phyloP scores from a whole-genome alignment of 2,329 filamentous ascomycete genomes.

The Exophiala phaeomuriformis region DNA sequence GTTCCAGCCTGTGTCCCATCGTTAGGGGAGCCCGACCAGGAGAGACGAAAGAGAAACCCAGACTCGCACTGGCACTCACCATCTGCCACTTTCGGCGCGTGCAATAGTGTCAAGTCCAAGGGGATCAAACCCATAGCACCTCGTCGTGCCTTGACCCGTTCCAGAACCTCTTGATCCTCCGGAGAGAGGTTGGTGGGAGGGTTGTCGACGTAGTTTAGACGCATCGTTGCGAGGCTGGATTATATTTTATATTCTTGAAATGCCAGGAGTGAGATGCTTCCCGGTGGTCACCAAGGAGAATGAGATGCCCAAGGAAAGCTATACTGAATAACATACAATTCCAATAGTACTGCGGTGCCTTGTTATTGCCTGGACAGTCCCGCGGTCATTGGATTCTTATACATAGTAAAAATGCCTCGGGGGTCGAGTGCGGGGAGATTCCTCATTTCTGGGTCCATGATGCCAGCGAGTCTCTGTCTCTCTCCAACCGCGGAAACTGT shows the following conservation, averaged over 20 bases:
- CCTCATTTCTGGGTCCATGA: neutral
- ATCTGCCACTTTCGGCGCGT: conserved; percentile 50
- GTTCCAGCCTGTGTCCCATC: conserved; percentile 42
- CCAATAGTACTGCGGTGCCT: too few species aligned
- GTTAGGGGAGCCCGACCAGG: neutral
- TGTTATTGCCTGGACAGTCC: neutral
- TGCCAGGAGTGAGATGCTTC: too few species aligned
- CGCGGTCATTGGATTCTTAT: neutral
- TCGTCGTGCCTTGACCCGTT: conserved; percentile 46
- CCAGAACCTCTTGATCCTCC: conserved; percentile 46
- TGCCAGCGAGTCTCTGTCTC: neutral
- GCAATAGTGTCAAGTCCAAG: conserved; percentile 49
- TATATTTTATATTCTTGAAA: neutral
- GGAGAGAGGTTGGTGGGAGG: conserved; percentile 37
- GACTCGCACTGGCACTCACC: conserved; percentile 25
- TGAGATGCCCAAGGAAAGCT: too few species aligned
- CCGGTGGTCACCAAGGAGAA: too few species aligned
- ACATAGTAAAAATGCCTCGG: neutral
- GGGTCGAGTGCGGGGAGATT: neutral
- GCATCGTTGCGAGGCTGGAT: conserved; percentile 37
- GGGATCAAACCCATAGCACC: conserved; percentile 45
- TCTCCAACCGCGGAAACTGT: conserved; percentile 1
- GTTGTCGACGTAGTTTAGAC: conserved; percentile 48
- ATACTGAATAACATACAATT: too few species aligned
- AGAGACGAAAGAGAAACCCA: neutral